Percentiles rank a stretch among this genome's conserved stretches.
These are phyloP conservation scores for Talaromyces sp. DNA, from an alignment of 2,329 filamentous ascomycete species.

Conservation along the genomic window DNA sequence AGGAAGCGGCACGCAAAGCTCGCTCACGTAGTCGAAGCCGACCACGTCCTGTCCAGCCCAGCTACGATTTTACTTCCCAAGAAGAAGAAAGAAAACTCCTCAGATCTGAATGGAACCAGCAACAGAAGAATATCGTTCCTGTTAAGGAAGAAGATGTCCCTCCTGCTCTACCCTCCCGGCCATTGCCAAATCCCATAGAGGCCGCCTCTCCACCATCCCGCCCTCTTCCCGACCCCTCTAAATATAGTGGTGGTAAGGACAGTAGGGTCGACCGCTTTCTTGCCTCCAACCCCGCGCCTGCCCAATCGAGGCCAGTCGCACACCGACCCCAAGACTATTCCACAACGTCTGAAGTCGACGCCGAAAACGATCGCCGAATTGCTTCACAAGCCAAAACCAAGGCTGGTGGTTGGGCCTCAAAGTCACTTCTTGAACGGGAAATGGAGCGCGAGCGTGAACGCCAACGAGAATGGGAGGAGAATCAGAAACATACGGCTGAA, in stretches of 20 bases:
- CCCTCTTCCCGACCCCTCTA: constrained; percentile 45
- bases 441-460: constrained; percentile 63
- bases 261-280: constrained; percentile 54
- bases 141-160: constrained; percentile 16
- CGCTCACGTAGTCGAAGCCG: constrained; percentile 28
- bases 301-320: constrained; percentile 31
- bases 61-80: constrained; percentile 54
- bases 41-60: constrained; percentile 36
- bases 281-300: constrained; percentile 49
- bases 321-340: constrained; percentile 44
- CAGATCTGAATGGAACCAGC: constrained; percentile 51
- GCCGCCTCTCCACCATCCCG: constrained; percentile 21
- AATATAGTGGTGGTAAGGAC: constrained; percentile 25
- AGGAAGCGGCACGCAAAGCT: constrained; percentile 21
- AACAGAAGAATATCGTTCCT: constrained; percentile 25
- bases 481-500: constrained; percentile 48
- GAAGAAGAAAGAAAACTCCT: constrained; percentile 58
- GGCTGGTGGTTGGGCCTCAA: constrained; percentile 57
- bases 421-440: constrained; percentile 59
- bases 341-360: constrained; percentile 52
- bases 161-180: constrained; percentile 23
- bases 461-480: constrained; percentile 61
- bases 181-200: constrained; percentile 20
- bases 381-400: constrained; percentile 55
- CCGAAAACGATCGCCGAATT: constrained; percentile 51